Base-by-base conservation (phyloP, 1,284 basidiomycete genomes). In the Malassezia furfur region DNA sequence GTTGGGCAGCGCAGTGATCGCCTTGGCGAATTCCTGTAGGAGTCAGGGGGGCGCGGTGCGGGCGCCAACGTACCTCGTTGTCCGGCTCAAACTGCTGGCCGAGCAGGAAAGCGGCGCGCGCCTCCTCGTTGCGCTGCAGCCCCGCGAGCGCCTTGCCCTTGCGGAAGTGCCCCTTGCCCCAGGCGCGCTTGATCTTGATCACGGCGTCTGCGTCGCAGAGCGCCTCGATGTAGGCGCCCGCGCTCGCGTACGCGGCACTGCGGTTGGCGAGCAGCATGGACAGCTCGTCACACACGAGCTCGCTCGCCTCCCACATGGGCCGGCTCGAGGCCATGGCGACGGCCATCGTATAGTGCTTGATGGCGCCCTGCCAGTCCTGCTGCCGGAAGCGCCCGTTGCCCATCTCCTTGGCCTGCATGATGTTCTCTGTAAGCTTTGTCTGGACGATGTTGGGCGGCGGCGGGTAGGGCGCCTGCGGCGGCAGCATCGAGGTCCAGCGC, bases 161-260 rank as follows among this genome's bases (percentile, higher is more conserved):
- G 62, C 93, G 80, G 79, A 93, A 94, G 75, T 96, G 89, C 0
- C 91, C 93, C 75, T 96, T 96, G 66, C 85, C 83, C 93, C 93
- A 98, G 28, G 84, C 84, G 55, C 85, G 80, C 74, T 88, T 87
- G 52, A 96, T 78, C 62, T 83, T 77, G 41, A 93, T 85, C 64
- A 96, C 90, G 1, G 85, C 84, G 60, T 96, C 90, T 0, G 91
- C 91, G 71, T 98, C 93, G 21, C 85, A 85, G 7, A 96, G 78
- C 2, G 91, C 88, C 45, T 84, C 83, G 52, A 90, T 80, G 75
- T 81, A 84, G 62, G 91, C 87, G 7, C 83, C 83, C 1, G 82
- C 78, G 59, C 87, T 86, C 48, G 83, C 82, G 76, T 85, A 86
- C 1, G 91, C 86, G 0, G 91, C 89, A 6, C 86, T 88, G 48